Evolutionary conservation across 179 eudicot genomes (phyloP).

Genomic region (Camellia oleifera): DNA sequence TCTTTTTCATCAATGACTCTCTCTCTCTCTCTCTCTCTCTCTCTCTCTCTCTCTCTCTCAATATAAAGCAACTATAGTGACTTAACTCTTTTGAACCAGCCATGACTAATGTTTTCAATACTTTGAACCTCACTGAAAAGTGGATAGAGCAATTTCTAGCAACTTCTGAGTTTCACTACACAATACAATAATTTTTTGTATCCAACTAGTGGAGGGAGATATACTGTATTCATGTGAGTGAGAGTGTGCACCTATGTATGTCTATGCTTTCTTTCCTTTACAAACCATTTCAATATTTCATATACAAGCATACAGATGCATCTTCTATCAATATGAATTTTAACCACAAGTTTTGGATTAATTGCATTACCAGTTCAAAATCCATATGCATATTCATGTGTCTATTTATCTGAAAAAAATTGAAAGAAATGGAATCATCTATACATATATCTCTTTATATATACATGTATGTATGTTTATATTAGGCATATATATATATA

Average conservation of each 20-base stretch:
- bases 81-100: not conserved
- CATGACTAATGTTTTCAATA: not conserved
- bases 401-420: too few species aligned
- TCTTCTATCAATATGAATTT: too few species aligned
- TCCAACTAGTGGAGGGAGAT: not conserved
- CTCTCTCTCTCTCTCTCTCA: not conserved
- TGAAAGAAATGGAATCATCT: too few species aligned
- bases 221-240: too few species aligned
- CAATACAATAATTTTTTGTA: not conserved
- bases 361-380: too few species aligned
- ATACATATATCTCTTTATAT: too few species aligned
- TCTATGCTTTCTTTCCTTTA: not conserved
- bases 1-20: not conserved
- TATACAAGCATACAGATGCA: not conserved
- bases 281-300: not conserved
- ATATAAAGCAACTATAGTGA: constrained; percentile 11
- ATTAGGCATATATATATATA: too few species aligned
- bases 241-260: not conserved
- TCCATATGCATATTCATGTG: too few species aligned
- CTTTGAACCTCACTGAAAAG: not conserved
- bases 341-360: too few species aligned
- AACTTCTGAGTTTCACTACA: not conserved
- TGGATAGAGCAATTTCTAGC: not conserved
- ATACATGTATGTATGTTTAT: too few species aligned
- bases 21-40: not conserved